These are phyloP conservation scores for Solanum infundibuliforme DNA, from an alignment of 257 asterid species.

Conservation along the genomic window DNA sequence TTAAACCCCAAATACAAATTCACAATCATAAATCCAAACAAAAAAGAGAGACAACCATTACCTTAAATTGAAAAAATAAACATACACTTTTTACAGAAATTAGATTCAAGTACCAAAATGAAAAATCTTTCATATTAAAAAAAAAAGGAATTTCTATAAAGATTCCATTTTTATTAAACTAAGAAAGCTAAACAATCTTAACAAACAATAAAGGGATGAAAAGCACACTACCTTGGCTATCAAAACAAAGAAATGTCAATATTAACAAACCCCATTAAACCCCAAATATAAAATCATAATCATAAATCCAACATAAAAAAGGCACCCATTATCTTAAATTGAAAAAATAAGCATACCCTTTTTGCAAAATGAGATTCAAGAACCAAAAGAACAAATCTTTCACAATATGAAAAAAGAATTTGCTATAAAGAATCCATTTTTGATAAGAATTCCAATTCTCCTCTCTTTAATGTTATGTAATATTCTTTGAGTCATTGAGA, in stretches of 20 bases:
- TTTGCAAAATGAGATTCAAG: background rate
- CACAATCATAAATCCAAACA: background rate
- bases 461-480: background rate
- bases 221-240: constrained; percentile 22
- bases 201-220: background rate
- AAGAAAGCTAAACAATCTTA: background rate
- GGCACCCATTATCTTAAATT: background rate
- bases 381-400: background rate
- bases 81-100: background rate
- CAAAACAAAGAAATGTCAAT: constrained; percentile 36
- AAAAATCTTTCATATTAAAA: too few species aligned
- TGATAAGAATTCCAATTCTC: background rate
- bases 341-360: background rate
- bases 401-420: background rate
- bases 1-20: constrained; percentile 12
- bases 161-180: background rate
- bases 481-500: background rate
- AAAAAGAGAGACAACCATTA: background rate
- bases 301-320: background rate
- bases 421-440: background rate
- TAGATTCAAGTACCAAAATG: background rate
- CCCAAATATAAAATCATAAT: background rate
- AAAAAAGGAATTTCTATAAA: background rate
- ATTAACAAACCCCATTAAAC: constrained; percentile 28
- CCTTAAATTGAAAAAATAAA: background rate